Conservation (phyloP, 2,329 filamentous ascomycete species). For the Penicillium sp. region DNA sequence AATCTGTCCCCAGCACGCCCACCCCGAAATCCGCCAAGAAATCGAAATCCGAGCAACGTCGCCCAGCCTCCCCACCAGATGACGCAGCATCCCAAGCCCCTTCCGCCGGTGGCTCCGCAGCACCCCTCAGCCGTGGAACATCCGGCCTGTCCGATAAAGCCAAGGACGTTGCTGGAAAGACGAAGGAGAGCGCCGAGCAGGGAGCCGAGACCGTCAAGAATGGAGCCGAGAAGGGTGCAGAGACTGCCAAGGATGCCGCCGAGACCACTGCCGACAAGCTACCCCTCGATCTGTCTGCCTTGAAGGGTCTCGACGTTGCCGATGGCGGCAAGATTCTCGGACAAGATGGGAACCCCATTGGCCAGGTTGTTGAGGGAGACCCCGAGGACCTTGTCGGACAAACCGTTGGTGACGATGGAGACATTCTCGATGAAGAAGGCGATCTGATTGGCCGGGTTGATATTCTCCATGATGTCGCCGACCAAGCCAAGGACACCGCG, state of each 20-base stretch:
- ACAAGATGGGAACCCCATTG: slow-evolving; percentile 35
- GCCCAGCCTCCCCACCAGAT: slow-evolving; percentile 21
- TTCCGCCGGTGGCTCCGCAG: slow-evolving; percentile 26
- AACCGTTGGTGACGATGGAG: slow-evolving; percentile 38
- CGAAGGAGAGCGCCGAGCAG: slow-evolving; percentile 16
- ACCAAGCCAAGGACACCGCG: slow-evolving; percentile 22
- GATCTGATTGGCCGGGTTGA: slow-evolving; percentile 40
- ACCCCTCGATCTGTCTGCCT: slow-evolving; percentile 33
- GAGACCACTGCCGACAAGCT: not conserved
- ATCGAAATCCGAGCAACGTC: slow-evolving; percentile 28
- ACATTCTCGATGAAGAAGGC: slow-evolving; percentile 34
- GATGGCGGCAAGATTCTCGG: slow-evolving; percentile 39
- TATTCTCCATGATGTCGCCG: slow-evolving; percentile 24
- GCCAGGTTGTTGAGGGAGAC: slow-evolving; percentile 42
- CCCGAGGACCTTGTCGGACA: slow-evolving; percentile 42
- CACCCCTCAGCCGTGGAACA: slow-evolving; percentile 13
- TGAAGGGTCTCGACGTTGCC: slow-evolving; percentile 41
- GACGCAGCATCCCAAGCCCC: slow-evolving; percentile 25
- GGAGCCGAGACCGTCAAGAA: slow-evolving; percentile 9
- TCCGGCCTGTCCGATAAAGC: slow-evolving; percentile 21
- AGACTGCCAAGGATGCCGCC: not conserved
- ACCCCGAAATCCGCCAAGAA: slow-evolving; percentile 21
- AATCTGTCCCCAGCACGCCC: slow-evolving; percentile 22
- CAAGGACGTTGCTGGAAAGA: slow-evolving; percentile 16
- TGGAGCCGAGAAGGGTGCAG: not conserved